phyloP scores from a whole-genome alignment of 2,329 filamentous ascomycete species.

The Talaromyces verruculosus region DNA sequence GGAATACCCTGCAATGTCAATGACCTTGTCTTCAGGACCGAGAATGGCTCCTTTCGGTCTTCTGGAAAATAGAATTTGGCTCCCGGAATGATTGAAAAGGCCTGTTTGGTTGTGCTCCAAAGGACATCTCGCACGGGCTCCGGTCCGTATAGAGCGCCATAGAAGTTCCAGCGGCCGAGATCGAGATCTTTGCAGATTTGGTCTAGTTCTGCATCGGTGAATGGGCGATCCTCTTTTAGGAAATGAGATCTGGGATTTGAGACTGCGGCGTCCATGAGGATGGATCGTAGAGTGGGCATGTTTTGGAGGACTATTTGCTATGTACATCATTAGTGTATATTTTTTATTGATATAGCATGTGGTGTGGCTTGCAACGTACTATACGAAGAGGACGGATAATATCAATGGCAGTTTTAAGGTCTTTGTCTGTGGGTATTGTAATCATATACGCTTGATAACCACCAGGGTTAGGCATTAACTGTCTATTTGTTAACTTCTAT shows the following conservation, averaged over 20 bases:
- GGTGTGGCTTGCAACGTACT: not conserved
- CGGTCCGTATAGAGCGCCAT: not conserved
- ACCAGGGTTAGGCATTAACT: not conserved
- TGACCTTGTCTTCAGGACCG: not conserved
- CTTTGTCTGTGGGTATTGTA: not conserved
- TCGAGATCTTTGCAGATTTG: not conserved
- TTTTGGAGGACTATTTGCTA: not conserved
- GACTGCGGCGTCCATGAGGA: not conserved
- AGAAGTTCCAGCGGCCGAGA: not conserved
- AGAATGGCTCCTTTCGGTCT: not conserved
- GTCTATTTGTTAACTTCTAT: not conserved
- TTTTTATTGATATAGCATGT: no score
- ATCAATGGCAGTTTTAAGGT: not conserved
- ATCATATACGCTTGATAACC: not conserved
- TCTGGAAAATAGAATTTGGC: not conserved
- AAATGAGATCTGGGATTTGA: not conserved
- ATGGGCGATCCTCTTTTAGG: not conserved
- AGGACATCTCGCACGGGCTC: not conserved
- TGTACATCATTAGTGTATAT: no score
- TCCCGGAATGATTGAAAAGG: not conserved
- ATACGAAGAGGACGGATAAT: not conserved
- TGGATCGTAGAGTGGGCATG: not conserved
- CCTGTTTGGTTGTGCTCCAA: not conserved
- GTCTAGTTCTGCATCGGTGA: not conserved
- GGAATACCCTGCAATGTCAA: not conserved